These are phyloP conservation scores for Globisporangium emineosum DNA, from an alignment of 352 stramenopile species.

Conservation along the genomic window DNA sequence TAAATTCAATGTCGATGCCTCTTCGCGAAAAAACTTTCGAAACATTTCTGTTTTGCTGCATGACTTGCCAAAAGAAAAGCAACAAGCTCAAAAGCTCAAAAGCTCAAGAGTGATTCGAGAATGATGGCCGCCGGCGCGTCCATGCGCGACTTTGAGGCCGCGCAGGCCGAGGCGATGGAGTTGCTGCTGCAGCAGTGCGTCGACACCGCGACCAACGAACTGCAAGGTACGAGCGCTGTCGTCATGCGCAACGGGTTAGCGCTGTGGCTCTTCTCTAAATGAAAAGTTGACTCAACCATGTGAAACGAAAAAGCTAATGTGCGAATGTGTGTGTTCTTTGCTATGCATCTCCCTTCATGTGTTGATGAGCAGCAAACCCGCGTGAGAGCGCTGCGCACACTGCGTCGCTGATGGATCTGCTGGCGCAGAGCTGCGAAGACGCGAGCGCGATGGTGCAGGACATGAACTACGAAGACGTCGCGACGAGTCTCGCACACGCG, in stretches of 20 bases:
- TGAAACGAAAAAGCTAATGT: background rate
- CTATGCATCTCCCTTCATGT: background rate
- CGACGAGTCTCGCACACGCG: constrained; percentile 40
- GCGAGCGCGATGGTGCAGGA: constrained; percentile 48
- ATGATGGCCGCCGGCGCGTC: constrained; percentile 2
- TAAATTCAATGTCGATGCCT: background rate
- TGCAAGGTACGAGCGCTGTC: constrained; percentile 2
- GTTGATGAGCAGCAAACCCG: constrained; percentile 1
- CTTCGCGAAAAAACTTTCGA: background rate
- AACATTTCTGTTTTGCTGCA: too few relatives aligned
- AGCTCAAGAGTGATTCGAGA: background rate
- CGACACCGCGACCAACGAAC: constrained; percentile 8
- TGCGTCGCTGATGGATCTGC: constrained; percentile 58
- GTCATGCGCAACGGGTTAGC: background rate
- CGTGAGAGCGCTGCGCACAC: constrained; percentile 20
- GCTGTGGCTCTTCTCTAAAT: background rate
- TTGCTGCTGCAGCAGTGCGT: constrained; percentile 55
- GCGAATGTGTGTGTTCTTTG: background rate
- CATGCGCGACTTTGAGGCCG: constrained; percentile 38
- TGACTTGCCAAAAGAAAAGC: too few relatives aligned
- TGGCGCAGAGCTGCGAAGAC: constrained; percentile 65
- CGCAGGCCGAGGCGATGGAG: constrained; percentile 55
- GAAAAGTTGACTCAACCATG: background rate
- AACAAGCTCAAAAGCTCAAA: background rate
- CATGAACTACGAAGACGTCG: constrained; percentile 55